Conservation (phyloP, 2,329 filamentous ascomycete genomes). For the Fusarium hostae region DNA sequence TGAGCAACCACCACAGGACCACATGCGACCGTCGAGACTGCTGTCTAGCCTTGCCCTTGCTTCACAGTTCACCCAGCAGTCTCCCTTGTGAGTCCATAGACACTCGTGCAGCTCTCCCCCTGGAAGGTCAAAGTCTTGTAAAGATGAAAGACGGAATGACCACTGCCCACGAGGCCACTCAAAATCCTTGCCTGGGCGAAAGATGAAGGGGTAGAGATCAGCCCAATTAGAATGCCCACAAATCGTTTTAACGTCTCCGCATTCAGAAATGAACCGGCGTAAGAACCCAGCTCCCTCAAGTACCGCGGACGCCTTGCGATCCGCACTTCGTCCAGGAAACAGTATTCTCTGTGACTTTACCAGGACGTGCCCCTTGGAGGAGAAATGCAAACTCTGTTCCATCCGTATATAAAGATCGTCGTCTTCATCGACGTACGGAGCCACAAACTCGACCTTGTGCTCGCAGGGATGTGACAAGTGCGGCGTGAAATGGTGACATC, state of each 20-base stretch:
- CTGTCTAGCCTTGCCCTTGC: background rate
- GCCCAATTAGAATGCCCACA: background rate
- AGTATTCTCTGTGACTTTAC: background rate
- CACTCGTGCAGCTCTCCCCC: background rate
- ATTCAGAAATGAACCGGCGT: background rate
- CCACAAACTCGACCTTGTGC: background rate
- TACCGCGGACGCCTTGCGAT: no score
- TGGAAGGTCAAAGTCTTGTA: background rate
- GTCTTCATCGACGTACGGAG: accelerated
- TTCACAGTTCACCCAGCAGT: background rate
- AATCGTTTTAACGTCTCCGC: no score
- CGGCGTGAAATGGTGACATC: accelerated
- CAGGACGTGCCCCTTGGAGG: background rate
- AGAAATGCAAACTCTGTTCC: background rate
- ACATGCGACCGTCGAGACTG: background rate
- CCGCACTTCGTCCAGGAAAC: background rate
- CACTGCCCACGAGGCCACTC: background rate
- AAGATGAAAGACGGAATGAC: accelerated
- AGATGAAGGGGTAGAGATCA: background rate
- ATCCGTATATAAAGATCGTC: accelerated
- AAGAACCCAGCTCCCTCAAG: background rate
- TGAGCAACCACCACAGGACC: background rate
- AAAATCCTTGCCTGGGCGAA: background rate
- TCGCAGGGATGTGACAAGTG: accelerated
- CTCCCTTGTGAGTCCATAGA: background rate